Conservation (phyloP, 1,139 yeast genomes). For the Geotrichum siamense region DNA sequence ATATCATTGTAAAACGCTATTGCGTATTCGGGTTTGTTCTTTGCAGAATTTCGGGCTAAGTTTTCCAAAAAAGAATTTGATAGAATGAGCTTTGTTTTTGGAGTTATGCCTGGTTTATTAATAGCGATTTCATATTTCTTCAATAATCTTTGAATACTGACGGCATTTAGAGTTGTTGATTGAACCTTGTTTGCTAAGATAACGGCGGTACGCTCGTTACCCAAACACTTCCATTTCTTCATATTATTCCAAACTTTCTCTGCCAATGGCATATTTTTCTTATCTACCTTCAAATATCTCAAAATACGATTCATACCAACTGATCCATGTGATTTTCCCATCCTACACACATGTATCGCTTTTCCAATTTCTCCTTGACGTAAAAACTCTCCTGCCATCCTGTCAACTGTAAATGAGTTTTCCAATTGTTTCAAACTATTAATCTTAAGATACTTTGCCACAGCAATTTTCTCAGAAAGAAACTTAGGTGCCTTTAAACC, state of each 20-base stretch:
- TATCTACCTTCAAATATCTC: slow-evolving; percentile 6
- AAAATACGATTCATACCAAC: slow-evolving; percentile 17
- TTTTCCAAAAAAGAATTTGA: slow-evolving; percentile 15
- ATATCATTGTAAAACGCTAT: slow-evolving; percentile 16
- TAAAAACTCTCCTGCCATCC: slow-evolving; percentile 11
- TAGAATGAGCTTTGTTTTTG: slow-evolving; percentile 11
- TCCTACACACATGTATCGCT: slow-evolving; percentile 17
- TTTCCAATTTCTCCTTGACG: slow-evolving; percentile 9
- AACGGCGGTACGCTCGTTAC: slow-evolving; percentile 15
- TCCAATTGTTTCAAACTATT: slow-evolving; percentile 9
- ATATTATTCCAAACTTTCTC: slow-evolving; percentile 13
- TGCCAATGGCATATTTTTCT: slow-evolving; percentile 6
- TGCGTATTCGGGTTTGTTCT: slow-evolving; percentile 9
- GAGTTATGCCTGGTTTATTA: slow-evolving; percentile 3
- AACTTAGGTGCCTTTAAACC: slow-evolving; percentile 6
- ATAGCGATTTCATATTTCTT: slow-evolving; percentile 13
- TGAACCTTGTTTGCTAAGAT: slow-evolving; percentile 7
- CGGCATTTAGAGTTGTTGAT: neutral
- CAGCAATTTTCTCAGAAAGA: slow-evolving; percentile 11
- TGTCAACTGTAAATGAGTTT: slow-evolving; percentile 13
- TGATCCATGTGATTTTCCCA: slow-evolving; percentile 16
- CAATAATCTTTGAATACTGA: slow-evolving; percentile 12
- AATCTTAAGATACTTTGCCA: slow-evolving; percentile 15
- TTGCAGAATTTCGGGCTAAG: slow-evolving; percentile 8
- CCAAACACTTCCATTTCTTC: slow-evolving; percentile 17